These are phyloP conservation scores for Plasmopara halstedii DNA, from an alignment of 352 stramenopile species.

Conservation along the genomic window DNA sequence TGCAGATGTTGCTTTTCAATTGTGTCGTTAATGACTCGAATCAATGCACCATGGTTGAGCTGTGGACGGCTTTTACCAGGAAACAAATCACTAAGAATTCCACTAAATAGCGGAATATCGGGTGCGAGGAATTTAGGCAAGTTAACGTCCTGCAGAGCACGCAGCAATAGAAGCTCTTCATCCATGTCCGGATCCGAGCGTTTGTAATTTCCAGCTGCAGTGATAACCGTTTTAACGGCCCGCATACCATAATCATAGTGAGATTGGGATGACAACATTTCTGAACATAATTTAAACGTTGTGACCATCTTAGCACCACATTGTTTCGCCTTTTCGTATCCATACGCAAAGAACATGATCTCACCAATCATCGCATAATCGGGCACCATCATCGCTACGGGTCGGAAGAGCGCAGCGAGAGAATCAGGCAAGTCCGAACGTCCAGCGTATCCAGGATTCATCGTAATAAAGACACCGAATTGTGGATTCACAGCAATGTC, in stretches of 20 bases:
- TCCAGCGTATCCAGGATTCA: slow-evolving; percentile 94
- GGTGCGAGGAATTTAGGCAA: slow-evolving; percentile 94
- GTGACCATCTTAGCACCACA: slow-evolving; percentile 95
- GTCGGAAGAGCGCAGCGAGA: slow-evolving; percentile 90
- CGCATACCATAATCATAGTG: slow-evolving; percentile 97
- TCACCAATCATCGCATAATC: slow-evolving; percentile 95
- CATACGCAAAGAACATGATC: slow-evolving; percentile 96
- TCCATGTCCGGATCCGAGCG: slow-evolving; percentile 88
- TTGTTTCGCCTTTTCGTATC: slow-evolving; percentile 89
- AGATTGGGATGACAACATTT: slow-evolving; percentile 91
- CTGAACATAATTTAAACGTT: slow-evolving; percentile 93
- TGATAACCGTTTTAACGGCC: slow-evolving; percentile 94
- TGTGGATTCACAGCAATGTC: slow-evolving; percentile 91
- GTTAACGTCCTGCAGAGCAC: slow-evolving; percentile 92
- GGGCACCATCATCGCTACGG: slow-evolving; percentile 96
- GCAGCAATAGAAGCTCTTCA: slow-evolving; percentile 89
- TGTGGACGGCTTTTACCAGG: slow-evolving; percentile 83
- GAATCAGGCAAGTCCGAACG: slow-evolving; percentile 93
- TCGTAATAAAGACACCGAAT: slow-evolving; percentile 95
- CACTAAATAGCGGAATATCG: slow-evolving; percentile 91
- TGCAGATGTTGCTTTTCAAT: slow-evolving; percentile 81
- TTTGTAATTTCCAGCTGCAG: slow-evolving; percentile 92
- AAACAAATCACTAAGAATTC: slow-evolving; percentile 93
- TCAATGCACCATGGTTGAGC: slow-evolving; percentile 86
- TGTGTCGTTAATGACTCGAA: slow-evolving; percentile 82